These are phyloP conservation scores for Glycine latifolia DNA, from an alignment of 306 rosid species.

Conservation along the genomic window DNA sequence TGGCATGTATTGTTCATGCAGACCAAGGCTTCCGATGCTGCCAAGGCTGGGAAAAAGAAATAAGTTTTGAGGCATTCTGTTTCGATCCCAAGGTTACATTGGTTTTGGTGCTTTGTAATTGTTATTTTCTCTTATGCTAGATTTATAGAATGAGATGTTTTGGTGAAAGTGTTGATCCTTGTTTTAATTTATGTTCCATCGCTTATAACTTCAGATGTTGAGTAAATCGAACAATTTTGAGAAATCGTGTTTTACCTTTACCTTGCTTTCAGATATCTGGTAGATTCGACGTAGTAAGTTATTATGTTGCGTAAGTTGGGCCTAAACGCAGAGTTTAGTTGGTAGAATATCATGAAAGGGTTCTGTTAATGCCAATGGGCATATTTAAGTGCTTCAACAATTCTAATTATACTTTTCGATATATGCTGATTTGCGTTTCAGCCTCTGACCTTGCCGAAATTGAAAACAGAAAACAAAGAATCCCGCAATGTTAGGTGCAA, in stretches of 20 bases:
- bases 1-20: slow-evolving; percentile 46
- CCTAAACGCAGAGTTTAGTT: background rate
- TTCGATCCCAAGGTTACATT: slow-evolving; percentile 31
- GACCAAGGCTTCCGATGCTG: slow-evolving; percentile 96
- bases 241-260: slow-evolving; percentile 9
- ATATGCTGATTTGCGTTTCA: no score
- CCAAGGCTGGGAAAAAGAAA: slow-evolving; percentile 88
- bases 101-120: slow-evolving; percentile 36
- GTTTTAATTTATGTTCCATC: slow-evolving; percentile 34
- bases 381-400: no score
- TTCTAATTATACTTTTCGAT: background rate
- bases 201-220: slow-evolving; percentile 37
- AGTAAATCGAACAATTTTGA: slow-evolving; percentile 41
- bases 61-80: slow-evolving; percentile 48
- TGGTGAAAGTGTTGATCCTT: slow-evolving; percentile 41
- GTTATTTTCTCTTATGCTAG: slow-evolving; percentile 48
- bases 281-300: background rate
- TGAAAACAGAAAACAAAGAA: no score
- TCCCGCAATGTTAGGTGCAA: no score
- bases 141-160: slow-evolving; percentile 42
- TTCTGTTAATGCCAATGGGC: background rate
- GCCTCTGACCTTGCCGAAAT: no score
- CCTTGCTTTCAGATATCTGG: background rate
- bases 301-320: background rate
- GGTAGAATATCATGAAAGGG: background rate